Percentiles rank a stretch among this genome's conserved stretches.
Conservation (phyloP, 441 rosid species). For the Pelargonium fulgidum region DNA sequence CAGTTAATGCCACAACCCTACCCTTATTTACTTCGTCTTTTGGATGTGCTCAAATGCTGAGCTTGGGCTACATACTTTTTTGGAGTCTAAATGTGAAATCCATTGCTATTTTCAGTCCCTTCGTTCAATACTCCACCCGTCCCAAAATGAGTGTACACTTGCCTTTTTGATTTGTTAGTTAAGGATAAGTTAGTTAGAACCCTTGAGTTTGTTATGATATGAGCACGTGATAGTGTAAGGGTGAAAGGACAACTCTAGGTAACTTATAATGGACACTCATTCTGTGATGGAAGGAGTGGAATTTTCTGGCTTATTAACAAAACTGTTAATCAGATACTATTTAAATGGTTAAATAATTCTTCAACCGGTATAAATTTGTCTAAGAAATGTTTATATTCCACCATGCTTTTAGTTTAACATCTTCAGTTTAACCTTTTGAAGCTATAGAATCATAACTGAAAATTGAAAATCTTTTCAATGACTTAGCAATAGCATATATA, state of each 20-base stretch:
- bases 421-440: not conserved
- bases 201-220: no score
- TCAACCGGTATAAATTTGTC: not conserved
- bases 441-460: not conserved
- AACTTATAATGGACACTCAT: no score
- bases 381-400: not conserved
- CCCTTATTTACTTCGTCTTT: not conserved
- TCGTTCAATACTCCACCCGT: not conserved
- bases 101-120: not conserved
- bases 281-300: not conserved
- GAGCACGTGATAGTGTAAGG: no score
- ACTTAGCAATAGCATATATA: not conserved
- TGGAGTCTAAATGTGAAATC: not conserved
- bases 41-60: not conserved
- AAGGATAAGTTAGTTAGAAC: no score
- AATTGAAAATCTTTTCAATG: not conserved
- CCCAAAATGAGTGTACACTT: no score
- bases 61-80: not conserved
- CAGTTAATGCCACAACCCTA: not conserved
- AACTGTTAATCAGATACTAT: not conserved
- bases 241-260: no score
- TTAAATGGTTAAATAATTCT: not conserved
- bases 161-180: no score
- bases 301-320: not conserved
- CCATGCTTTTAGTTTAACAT: constrained; percentile 1